Evolutionary conservation across 352 stramenopile genomes (phyloP), one percentile per base, ranked within the genome.

Genomic region (Pythium sukuiense): DNA sequence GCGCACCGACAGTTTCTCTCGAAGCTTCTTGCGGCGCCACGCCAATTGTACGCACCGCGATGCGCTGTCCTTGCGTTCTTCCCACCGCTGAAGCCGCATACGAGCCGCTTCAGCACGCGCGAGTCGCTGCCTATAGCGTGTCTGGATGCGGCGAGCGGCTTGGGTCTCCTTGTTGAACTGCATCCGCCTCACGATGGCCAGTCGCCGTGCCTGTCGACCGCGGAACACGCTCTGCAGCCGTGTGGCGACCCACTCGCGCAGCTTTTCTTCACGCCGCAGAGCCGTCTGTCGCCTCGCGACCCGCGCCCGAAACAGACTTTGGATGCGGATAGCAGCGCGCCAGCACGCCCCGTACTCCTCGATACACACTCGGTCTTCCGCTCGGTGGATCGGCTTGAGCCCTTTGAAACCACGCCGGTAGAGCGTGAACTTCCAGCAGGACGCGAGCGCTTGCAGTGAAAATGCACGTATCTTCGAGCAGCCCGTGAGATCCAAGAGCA

Each of bases 281-380:
- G 32, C 67, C 2, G 81, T 75, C 2, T 76, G 54, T 13, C 74
- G 71, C 18, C 83, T 59, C 8, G 86, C 84, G 1, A 86, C 75
- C 0, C 73, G 76, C 18, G 78, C 79, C 27, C 84, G 81, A 59
- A 83, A 94, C 49, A 92, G 55, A 32, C 79, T 81, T 64, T 95
- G 85, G 41, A 93, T 88, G 29, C 72, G 70, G 13, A 83, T 79
- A 7, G 84, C 85, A 6, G 84, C 78, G n/a, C 70, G 74, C 76
- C 81, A 92, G 58, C 77, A 84, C 58, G 83, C 79, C 11, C 87
- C 83, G 56, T 98, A 97, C 11, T 94, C 76, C 50, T 97, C 87
- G 20, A 98, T 85, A 30, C 89, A 74, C 11, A 93, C 60, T 60
- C 90, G 88, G 61, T 98, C 88, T 14, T 87, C 67, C 16, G 81